Conservation (phyloP, 805 yeast genomes). For the Nakazawaea siamensis region DNA sequence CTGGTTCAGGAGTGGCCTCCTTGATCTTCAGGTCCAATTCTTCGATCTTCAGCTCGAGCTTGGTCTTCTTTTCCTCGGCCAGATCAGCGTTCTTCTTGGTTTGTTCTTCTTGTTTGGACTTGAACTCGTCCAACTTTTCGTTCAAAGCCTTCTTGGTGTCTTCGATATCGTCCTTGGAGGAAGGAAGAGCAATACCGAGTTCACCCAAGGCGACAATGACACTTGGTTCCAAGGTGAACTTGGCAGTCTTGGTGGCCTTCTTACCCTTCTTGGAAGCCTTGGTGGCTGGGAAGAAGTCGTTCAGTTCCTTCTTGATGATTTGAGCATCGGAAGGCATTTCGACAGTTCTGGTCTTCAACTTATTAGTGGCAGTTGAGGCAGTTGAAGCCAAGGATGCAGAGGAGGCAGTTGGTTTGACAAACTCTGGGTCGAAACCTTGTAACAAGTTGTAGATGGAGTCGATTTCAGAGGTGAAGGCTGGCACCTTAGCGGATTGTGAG, state of each 20-base stretch:
- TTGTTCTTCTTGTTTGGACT: slow-evolving; percentile 69
- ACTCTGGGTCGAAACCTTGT: slow-evolving; percentile 68
- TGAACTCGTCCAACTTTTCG: slow-evolving; percentile 55
- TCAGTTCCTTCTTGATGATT: slow-evolving; percentile 55
- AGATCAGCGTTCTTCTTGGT: slow-evolving; percentile 68
- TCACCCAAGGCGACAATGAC: slow-evolving; percentile 70
- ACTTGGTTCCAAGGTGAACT: slow-evolving; percentile 73
- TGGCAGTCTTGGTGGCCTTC: slow-evolving; percentile 23
- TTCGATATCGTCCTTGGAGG: slow-evolving; percentile 62
- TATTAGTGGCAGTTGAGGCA: slow-evolving; percentile 13
- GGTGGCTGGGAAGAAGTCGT: slow-evolving; percentile 43
- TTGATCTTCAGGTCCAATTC: slow-evolving; percentile 10
- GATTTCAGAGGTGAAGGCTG: slow-evolving; percentile 82
- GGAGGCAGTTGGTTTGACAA: slow-evolving; percentile 43
- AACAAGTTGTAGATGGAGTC: slow-evolving; percentile 66
- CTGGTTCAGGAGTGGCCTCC: neutral
- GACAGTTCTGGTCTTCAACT: slow-evolving; percentile 37
- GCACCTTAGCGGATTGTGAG: slow-evolving; percentile 60
- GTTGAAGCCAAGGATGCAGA: slow-evolving; percentile 9
- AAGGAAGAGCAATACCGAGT: slow-evolving; percentile 73
- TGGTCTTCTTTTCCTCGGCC: slow-evolving; percentile 71
- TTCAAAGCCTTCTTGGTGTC: slow-evolving; percentile 26
- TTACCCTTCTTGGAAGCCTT: slow-evolving; percentile 41
- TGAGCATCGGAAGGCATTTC: slow-evolving; percentile 59
- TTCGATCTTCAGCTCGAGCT: slow-evolving; percentile 43